Evolutionary conservation across 2,329 filamentous ascomycete genomes (phyloP), one percentile per base, ranked within the genome.

Genomic region (Myotisia sp.): DNA sequence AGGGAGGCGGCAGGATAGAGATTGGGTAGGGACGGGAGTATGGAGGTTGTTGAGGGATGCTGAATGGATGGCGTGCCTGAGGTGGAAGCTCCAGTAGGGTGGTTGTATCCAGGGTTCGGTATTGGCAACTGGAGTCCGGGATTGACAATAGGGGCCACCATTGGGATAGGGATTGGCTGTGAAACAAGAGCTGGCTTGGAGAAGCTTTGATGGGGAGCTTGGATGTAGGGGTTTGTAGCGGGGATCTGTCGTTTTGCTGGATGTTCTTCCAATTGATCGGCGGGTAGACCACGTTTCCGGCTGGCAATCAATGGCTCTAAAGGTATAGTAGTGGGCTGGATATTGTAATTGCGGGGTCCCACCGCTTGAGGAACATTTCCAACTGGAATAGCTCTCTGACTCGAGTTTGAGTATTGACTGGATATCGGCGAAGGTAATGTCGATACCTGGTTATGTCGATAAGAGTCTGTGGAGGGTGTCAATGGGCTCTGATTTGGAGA

Each of bases 281-380:
- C n/a, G n/a, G n/a, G n/a, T n/a, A n/a, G n/a, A 38, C 29, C 48
- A 24, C 38, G 48, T 29, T 48, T 51, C 49, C 52, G 53, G 29
- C 43, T 43, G 6, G 44, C 43, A 36, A 51, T 47, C 2, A 49
- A 26, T 14, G 47, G 48, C 14, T 37, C 37, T 16, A 54, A 12
- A 9, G 19, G n/a, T 17, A 32, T 5, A n/a, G 29, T n/a, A 13
- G 20, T 12, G 24, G 13, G 29, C 18, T 10, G 12, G 9, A 22
- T 14, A 10, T 19, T 8, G 7, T 32, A 19, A 10, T 24, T 21
- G n/a, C 20, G 18, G 16, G 17, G 4, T 10, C 13, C 13, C 5
- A 5, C 18, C 2, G 29, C 10, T 21, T 32, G 29, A 16, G 20
- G 29, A 14, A 22, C 19, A 6, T 12, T 32, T n/a, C n/a, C n/a